A percentile compares a stretch with the other conserved stretches of the same genome.
Conservation (phyloP, 371 early-diverging fungal genomes). For the Massospora cicadina region DNA sequence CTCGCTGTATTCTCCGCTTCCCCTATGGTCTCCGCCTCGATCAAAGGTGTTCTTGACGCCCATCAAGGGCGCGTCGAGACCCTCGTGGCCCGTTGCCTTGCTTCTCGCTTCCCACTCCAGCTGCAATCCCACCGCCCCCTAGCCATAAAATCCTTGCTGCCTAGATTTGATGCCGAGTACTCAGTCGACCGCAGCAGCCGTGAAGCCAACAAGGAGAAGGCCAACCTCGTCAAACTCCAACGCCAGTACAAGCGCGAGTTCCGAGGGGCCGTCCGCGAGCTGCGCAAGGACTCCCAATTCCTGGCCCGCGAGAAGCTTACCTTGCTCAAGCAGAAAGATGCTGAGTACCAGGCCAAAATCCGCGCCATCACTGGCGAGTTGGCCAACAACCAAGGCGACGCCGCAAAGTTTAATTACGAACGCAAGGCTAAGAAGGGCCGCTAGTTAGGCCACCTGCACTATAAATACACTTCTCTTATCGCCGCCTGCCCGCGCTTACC, state of each 20-base stretch:
- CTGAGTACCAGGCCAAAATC: conserved; percentile 68
- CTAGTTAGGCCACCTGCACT: too few species aligned
- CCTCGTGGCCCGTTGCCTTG: neutral
- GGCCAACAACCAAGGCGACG: conserved; percentile 57
- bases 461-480: too few species aligned
- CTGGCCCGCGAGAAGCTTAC: conserved; percentile 51
- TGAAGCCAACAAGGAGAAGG: conserved; percentile 58
- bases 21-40: neutral
- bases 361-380: conserved; percentile 62
- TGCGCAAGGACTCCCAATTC: conserved; percentile 84
- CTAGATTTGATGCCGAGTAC: conserved; percentile 76
- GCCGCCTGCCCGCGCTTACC: too few species aligned
- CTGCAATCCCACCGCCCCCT: conserved; percentile 73
- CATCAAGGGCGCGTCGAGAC: neutral
- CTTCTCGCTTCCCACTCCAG: conserved; percentile 43
- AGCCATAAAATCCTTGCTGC: conserved; percentile 72
- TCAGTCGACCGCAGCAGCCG: conserved; percentile 55
- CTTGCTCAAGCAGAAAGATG: conserved; percentile 58
- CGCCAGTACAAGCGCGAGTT: conserved; percentile 69
- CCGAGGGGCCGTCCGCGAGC: conserved; percentile 84
- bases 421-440: conserved; percentile 23
- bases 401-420: conserved; percentile 37
- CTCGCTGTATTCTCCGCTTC: neutral
- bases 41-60: neutral
- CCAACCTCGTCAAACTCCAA: conserved; percentile 53